These are phyloP conservation scores for Botrytis aclada DNA, from an alignment of 2,329 filamentous ascomycete genomes.

Conservation along the genomic window DNA sequence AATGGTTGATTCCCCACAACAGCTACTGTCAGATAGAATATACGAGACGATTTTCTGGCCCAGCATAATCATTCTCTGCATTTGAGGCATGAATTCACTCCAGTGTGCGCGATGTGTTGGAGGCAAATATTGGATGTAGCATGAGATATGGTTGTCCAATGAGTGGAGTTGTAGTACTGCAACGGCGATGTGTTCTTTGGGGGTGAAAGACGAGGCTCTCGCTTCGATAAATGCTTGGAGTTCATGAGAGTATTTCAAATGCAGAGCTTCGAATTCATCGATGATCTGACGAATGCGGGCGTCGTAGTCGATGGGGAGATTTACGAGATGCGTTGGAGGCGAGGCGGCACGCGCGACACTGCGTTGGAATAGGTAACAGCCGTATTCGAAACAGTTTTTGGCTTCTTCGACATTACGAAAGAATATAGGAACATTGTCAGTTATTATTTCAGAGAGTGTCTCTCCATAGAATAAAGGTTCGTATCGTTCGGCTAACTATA, in stretches of 20 bases:
- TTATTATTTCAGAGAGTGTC: background rate
- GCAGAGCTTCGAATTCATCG: background rate
- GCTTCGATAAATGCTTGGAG: background rate
- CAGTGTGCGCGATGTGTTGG: background rate
- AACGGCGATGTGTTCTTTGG: background rate
- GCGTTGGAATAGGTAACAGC: slow-evolving; percentile 16
- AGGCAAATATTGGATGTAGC: slow-evolving; percentile 17
- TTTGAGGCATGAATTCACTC: background rate
- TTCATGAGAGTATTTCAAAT: background rate
- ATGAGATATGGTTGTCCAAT: slow-evolving; percentile 12
- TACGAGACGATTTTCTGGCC: background rate
- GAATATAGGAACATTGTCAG: background rate
- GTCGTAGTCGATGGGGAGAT: background rate
- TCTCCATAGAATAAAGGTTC: background rate
- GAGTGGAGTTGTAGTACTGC: slow-evolving; percentile 21
- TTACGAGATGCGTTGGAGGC: background rate
- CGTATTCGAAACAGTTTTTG: slow-evolving; percentile 10
- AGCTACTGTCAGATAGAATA: background rate
- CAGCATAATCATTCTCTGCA: slow-evolving; percentile 3
- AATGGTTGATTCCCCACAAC: slow-evolving; percentile 9
- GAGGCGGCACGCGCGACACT: background rate
- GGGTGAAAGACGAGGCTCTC: background rate
- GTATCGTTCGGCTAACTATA: background rate
- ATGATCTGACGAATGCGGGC: background rate
- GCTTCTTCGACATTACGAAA: background rate